These are phyloP conservation scores for Lunularia cruciata DNA, from an alignment of 225 moss, liverwort and hornwort genomes.

Conservation along the genomic window DNA sequence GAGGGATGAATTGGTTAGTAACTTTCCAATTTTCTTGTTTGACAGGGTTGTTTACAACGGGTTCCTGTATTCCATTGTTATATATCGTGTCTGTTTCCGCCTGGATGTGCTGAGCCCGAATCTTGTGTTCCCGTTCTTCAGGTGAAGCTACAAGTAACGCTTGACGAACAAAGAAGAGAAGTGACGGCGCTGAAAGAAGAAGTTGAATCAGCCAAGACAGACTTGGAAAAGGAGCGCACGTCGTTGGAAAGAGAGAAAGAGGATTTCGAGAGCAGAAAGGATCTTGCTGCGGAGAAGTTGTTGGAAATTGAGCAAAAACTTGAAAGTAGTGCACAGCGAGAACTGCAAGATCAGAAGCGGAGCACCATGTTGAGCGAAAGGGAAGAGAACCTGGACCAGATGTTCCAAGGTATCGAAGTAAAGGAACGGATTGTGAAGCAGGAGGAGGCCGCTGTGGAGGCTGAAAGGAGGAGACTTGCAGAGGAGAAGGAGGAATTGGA, in stretches of 20 bases:
- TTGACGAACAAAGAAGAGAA: conserved; percentile 59
- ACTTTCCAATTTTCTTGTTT: background rate
- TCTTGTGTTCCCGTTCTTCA: conserved; percentile 25
- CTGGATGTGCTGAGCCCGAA: conserved; percentile 8
- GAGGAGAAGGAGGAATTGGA: conserved; percentile 25
- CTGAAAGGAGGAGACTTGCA: conserved; percentile 28
- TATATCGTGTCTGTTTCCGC: background rate
- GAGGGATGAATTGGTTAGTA: conserved; percentile 78
- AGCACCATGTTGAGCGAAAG: conserved; percentile 29
- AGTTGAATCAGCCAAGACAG: conserved; percentile 50
- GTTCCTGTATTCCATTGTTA: background rate
- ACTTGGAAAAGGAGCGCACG: conserved; percentile 49
- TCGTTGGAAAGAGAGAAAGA: conserved; percentile 57
- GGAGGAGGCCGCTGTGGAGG: conserved; percentile 23
- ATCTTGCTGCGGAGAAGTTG: conserved; percentile 29
- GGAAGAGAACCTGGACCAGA: conserved; percentile 34
- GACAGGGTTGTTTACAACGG: too few relatives aligned
- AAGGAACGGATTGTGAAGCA: conserved; percentile 36
- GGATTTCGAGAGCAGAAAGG: conserved; percentile 31
- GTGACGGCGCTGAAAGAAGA: conserved; percentile 52
- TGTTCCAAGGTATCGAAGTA: conserved; percentile 34
- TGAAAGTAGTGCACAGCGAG: conserved; percentile 28
- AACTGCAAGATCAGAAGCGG: conserved; percentile 25
- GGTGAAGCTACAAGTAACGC: conserved; percentile 56
- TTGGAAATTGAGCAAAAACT: conserved; percentile 29